Evolutionary conservation across 2,329 filamentous ascomycete genomes (phyloP).

Genomic region (Phaeophleospora eucalypticola): DNA sequence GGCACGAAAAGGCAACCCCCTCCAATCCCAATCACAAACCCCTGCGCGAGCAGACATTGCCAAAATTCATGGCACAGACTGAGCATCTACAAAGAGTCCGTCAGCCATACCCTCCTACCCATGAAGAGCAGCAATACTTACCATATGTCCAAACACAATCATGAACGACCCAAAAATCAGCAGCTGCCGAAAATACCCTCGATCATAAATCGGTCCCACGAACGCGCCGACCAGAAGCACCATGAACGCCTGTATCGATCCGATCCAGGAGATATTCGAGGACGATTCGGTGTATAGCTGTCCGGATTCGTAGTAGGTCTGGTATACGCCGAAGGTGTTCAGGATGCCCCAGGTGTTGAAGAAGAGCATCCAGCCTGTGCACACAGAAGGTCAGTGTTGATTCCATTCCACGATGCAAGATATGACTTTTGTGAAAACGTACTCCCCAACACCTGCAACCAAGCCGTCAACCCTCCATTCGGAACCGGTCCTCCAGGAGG

Average conservation of each 20-base stretch:
- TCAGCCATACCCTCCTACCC: too few relatives aligned
- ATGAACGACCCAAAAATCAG: slow-evolving; percentile 42
- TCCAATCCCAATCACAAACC: slow-evolving; percentile 46
- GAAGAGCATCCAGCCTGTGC: slow-evolving; percentile 42
- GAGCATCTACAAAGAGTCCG: too few relatives aligned
- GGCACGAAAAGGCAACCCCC: slow-evolving; percentile 43
- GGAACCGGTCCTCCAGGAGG: slow-evolving; percentile 9
- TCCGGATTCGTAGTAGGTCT: slow-evolving; percentile 45
- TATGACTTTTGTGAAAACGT: not conserved
- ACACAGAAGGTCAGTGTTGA: too few relatives aligned
- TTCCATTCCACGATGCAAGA: too few relatives aligned
- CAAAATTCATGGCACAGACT: slow-evolving; percentile 46
- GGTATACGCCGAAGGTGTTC: slow-evolving; percentile 48
- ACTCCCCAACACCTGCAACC: slow-evolving; percentile 44
- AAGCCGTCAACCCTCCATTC: slow-evolving; percentile 43
- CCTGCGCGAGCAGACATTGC: slow-evolving; percentile 50
- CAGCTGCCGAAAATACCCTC: slow-evolving; percentile 44
- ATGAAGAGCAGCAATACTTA: too few relatives aligned
- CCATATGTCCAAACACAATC: slow-evolving; percentile 49
- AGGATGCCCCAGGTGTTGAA: slow-evolving; percentile 46
- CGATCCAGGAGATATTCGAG: slow-evolving; percentile 42
- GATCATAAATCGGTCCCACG: slow-evolving; percentile 49
- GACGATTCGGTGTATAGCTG: slow-evolving; percentile 32
- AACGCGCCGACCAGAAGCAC: slow-evolving; percentile 45
- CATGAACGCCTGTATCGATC: slow-evolving; percentile 46